These are phyloP conservation scores for Mallotus japonicus DNA, from an alignment of 441 rosid species.

Conservation along the genomic window DNA sequence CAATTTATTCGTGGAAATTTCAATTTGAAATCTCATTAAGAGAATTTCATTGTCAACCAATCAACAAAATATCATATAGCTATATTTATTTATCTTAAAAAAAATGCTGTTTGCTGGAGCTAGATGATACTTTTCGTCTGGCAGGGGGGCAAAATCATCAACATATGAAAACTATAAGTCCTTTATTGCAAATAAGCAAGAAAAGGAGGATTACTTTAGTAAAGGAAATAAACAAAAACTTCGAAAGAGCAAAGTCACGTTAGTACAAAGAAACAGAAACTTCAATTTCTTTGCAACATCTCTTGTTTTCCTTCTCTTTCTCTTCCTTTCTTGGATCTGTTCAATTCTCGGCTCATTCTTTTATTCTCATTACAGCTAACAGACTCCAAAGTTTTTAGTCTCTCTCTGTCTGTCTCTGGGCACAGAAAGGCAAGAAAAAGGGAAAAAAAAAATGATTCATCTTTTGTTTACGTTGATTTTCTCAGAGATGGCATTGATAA, in stretches of 20 bases:
- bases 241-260: neutral
- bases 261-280: neutral
- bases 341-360: too few relatives aligned
- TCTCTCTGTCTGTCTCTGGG: neutral
- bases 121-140: neutral
- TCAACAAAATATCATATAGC: too few relatives aligned
- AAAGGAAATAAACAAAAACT: neutral
- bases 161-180: neutral
- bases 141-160: too few relatives aligned
- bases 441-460: constrained; percentile 50
- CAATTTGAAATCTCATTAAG: too few relatives aligned
- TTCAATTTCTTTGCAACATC: neutral
- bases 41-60: too few relatives aligned
- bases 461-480: constrained; percentile 60
- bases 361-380: too few relatives aligned
- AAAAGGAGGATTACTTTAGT: neutral
- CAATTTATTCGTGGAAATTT: too few relatives aligned
- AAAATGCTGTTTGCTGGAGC: neutral
- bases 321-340: neutral
- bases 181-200: neutral
- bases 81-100: neutral
- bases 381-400: neutral
- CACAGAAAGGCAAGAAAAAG: neutral
- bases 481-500: constrained; percentile 60
- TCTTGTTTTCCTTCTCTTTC: neutral